Evolutionary conservation across 2,329 filamentous ascomycete species (phyloP).

Genomic region (Cladophialophora exuberans): DNA sequence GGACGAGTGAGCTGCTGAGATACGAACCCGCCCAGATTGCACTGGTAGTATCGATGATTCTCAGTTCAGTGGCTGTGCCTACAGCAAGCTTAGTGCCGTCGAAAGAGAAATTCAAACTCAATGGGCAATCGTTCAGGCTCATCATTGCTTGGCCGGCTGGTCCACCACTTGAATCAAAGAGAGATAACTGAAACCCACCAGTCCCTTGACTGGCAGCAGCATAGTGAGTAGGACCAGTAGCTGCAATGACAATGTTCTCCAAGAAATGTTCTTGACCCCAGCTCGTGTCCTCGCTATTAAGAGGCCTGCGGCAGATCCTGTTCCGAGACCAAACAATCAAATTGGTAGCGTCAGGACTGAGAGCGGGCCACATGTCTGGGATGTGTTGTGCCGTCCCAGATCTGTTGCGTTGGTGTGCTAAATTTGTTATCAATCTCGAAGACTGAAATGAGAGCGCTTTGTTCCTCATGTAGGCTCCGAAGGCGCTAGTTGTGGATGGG

Average conservation of each 20-base stretch:
- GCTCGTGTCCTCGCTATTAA: not conserved
- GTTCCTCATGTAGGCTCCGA: not conserved
- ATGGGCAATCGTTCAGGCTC: not conserved
- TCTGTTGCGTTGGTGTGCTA: not conserved
- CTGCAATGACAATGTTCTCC: constrained; percentile 2
- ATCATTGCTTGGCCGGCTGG: not conserved
- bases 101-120: not conserved
- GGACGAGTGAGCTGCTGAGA: not conserved
- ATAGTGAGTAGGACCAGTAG: constrained; percentile 2
- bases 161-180: not conserved
- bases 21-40: not conserved
- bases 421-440: not conserved
- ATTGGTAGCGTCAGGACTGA: constrained; percentile 4
- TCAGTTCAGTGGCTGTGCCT: not conserved
- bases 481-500: not conserved
- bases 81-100: constrained; percentile 6
- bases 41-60: not conserved
- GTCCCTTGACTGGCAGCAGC: not conserved
- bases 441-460: not conserved
- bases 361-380: not conserved
- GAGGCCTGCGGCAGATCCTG: not conserved
- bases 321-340: constrained; percentile 8
- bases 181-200: not conserved
- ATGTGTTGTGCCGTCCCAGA: not conserved
- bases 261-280: not conserved